A percentile compares a stretch with the other conserved stretches of the same genome.
Evolutionary conservation across 192 early-diverging fungal species (phyloP).

Genomic region (Linnemannia schmuckeri): DNA sequence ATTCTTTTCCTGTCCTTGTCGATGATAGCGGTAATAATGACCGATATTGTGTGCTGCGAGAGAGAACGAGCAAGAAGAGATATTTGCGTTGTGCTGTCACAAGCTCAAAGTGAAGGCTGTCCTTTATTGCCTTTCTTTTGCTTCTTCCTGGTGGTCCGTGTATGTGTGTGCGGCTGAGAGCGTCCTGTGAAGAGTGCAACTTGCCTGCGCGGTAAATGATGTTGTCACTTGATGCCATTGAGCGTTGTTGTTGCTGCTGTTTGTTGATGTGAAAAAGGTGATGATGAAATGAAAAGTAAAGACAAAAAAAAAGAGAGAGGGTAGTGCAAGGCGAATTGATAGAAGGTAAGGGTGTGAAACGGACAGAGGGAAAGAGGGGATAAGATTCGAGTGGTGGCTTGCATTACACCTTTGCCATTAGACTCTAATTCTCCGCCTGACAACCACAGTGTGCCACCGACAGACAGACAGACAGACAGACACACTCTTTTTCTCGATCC

Average conservation of each 20-base stretch:
- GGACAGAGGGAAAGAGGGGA: neutral
- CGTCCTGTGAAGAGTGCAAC: neutral
- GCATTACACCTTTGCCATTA: neutral
- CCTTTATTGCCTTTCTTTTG: neutral
- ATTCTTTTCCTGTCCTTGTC: neutral
- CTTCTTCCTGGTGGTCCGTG: neutral
- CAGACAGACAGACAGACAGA: neutral
- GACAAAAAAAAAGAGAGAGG: neutral
- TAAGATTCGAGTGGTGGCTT: constrained; percentile 5
- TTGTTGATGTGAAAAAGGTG: neutral
- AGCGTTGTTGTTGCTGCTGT: neutral
- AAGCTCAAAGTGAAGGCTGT: neutral
- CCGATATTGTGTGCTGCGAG: neutral
- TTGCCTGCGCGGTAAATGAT: constrained; percentile 57
- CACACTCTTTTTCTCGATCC: neutral
- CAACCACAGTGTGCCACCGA: neutral
- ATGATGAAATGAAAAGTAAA: constrained; percentile 1
- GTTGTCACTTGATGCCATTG: constrained; percentile 51
- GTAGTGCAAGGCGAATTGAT: too few species aligned
- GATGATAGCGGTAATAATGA: neutral
- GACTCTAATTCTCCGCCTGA: neutral
- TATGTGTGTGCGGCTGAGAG: neutral
- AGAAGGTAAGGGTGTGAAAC: neutral
- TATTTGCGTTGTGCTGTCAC: neutral
- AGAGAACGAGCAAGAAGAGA: neutral